Base-by-base conservation (phyloP, 2,329 filamentous ascomycete species). In the Pestalotiopsis sp. region DNA sequence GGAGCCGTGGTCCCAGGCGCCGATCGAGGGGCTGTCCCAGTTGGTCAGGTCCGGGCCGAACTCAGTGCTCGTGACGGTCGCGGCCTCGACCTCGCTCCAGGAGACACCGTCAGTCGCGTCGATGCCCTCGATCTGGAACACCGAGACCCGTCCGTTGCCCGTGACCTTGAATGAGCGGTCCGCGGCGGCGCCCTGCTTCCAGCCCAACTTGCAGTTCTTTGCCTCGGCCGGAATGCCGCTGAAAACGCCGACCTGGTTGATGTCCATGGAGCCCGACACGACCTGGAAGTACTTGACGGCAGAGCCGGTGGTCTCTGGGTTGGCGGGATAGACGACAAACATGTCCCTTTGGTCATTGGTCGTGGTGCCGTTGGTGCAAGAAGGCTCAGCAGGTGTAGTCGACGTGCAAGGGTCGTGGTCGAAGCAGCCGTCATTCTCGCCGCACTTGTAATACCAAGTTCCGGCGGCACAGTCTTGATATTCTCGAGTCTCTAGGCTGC, bases 141-240 rank as follows among this genome's bases (percentile, higher is more conserved):
- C 66, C 1, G 68, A 57, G 0, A 76, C 14, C 17, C 76, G 68
- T 2, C 76, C 79, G 45, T 72, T 76, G 38, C 74, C 74, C 14
- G 74, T 71, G 69, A 82, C 80, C 69, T 77, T 76, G 69, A 83
- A 81, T 63, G 76, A 77, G 69, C 78, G 82, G 56, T 79, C 76
- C 67, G 75, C 78, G 67, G 72, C 78, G 7, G 76, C 78, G 7
- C 79, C 82, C 11, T 81, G 79, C 2, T 61, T 61, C 79, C 79
- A 81, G 17, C 69, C 66, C 7, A 81, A 70, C 1, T 31, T 25
- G 71, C 79, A 81, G 2, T 61, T 56, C 64, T 72, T 76, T 5
- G 78, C 78, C 0, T 41, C 52, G 0, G 73, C 49, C 0, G 79
- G 79, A 67, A 81, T 76, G 38, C 73, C 76, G 27, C 67, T 64